Evolutionary conservation across 2,329 filamentous ascomycete genomes (phyloP).

Genomic region (Aulographum hederae): DNA sequence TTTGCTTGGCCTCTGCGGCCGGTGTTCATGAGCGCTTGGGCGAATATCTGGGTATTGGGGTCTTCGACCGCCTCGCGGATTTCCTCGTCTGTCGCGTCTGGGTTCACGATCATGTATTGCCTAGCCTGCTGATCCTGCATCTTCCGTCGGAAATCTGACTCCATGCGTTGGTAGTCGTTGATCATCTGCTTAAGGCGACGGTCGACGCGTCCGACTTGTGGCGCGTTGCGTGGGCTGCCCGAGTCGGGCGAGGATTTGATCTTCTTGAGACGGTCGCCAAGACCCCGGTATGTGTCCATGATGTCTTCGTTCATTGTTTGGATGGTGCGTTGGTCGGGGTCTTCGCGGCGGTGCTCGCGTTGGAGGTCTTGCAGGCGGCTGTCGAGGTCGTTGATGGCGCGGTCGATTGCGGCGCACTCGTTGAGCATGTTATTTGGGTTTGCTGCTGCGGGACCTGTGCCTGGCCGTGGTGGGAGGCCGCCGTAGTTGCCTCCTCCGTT

Average conservation of each 20-base stretch:
- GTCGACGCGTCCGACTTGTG: slow-evolving; percentile 69
- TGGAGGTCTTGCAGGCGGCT: slow-evolving; percentile 53
- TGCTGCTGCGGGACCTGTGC: not conserved
- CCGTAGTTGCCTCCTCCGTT: not conserved
- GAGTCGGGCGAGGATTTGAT: slow-evolving; percentile 72
- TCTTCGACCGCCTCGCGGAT: slow-evolving; percentile 62
- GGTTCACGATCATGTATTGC: slow-evolving; percentile 77
- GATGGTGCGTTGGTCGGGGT: slow-evolving; percentile 48
- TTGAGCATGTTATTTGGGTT: slow-evolving; percentile 42
- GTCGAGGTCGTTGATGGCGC: slow-evolving; percentile 58
- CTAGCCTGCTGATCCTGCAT: slow-evolving; percentile 70
- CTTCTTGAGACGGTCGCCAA: slow-evolving; percentile 61
- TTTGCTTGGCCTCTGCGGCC: slow-evolving; percentile 68
- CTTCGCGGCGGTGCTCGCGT: slow-evolving; percentile 51
- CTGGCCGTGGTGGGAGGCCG: too few species aligned
- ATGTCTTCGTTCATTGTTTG: slow-evolving; percentile 60
- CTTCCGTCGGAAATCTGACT: slow-evolving; percentile 63
- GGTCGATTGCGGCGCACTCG: slow-evolving; percentile 65
- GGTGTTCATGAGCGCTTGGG: slow-evolving; percentile 68
- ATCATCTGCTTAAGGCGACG: slow-evolving; percentile 66
- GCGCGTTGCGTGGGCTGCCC: slow-evolving; percentile 50
- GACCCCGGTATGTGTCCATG: slow-evolving; percentile 62
- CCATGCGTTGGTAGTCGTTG: slow-evolving; percentile 61
- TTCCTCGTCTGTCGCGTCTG: slow-evolving; percentile 63
- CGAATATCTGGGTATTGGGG: slow-evolving; percentile 63